A percentile compares a stretch with the other conserved stretches of the same genome.
Conservation (phyloP, 768 basidiomycete species). For the Mrakia blollopis region DNA sequence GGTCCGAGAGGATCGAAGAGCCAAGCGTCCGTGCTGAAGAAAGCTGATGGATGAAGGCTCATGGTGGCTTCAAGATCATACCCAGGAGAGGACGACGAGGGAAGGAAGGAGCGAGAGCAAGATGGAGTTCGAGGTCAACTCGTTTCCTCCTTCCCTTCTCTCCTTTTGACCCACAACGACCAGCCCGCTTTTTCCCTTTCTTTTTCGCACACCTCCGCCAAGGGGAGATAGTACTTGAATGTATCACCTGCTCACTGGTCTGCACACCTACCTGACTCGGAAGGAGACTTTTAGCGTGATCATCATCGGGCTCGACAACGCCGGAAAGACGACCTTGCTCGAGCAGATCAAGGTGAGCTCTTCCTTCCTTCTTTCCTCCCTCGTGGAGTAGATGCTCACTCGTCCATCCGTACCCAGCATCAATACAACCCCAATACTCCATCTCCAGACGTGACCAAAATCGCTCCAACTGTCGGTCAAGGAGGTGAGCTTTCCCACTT, state of each 20-base stretch:
- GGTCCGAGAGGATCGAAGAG: too few species aligned
- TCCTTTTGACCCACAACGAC: not conserved
- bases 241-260: constrained; percentile 91
- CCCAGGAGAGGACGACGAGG: not conserved
- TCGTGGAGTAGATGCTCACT: not conserved
- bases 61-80: too few species aligned
- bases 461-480: constrained; percentile 93
- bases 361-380: not conserved
- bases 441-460: constrained; percentile 64
- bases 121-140: not conserved
- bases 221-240: too few species aligned
- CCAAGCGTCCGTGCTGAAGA: too few species aligned
- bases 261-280: constrained; percentile 83
- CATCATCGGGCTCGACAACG: constrained; percentile 67
- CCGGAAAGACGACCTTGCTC: constrained; percentile 70
- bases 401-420: constrained; percentile 2
- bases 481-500: constrained; percentile 62
- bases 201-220: too few species aligned
- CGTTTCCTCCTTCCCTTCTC: not conserved
- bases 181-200: not conserved
- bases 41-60: too few species aligned
- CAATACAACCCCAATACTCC: constrained; percentile 20
- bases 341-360: constrained; percentile 31
- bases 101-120: not conserved
- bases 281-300: constrained; percentile 83